phyloP scores from a whole-genome alignment of 148 eudicot genomes.

The Selenicereus undatus region DNA sequence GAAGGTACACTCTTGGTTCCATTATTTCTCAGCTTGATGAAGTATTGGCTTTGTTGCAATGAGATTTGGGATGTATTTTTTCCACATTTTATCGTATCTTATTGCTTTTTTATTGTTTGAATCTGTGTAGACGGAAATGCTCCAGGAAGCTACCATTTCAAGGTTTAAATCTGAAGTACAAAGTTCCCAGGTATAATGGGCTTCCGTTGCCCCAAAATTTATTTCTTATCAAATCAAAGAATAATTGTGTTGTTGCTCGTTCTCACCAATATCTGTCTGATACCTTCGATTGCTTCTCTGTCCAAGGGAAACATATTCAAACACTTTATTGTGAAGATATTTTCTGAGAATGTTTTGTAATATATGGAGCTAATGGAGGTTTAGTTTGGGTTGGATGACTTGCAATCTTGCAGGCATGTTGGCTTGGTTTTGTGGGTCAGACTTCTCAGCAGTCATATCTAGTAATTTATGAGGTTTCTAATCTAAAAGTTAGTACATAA shows the following conservation, averaged over 20 bases:
- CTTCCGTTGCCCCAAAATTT: not conserved
- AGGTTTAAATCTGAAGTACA: conserved; percentile 64
- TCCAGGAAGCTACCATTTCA: conserved; percentile 52
- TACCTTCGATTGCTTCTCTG: not conserved
- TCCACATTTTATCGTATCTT: conserved; percentile 6
- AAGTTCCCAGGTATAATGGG: conserved; percentile 66
- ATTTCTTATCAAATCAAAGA: not conserved
- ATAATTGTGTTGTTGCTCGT: not conserved
- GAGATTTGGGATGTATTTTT: not conserved
- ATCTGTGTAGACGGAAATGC: conserved; percentile 40
- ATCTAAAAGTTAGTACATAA: not conserved
- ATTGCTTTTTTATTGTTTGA: not conserved
- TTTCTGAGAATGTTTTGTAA: not conserved
- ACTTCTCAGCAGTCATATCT: not conserved
- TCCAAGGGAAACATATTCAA: not conserved
- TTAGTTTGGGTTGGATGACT: not conserved
- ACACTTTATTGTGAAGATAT: not conserved
- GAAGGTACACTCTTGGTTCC: conserved; percentile 33
- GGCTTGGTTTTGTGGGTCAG: not conserved
- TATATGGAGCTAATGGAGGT: not conserved
- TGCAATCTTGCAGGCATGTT: not conserved
- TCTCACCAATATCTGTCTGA: not conserved
- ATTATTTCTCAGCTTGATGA: not conserved
- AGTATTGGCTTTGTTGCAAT: not conserved
- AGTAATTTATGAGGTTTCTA: not conserved